Conservation (phyloP, 2,329 filamentous ascomycete species). For the Capronia americana region DNA sequence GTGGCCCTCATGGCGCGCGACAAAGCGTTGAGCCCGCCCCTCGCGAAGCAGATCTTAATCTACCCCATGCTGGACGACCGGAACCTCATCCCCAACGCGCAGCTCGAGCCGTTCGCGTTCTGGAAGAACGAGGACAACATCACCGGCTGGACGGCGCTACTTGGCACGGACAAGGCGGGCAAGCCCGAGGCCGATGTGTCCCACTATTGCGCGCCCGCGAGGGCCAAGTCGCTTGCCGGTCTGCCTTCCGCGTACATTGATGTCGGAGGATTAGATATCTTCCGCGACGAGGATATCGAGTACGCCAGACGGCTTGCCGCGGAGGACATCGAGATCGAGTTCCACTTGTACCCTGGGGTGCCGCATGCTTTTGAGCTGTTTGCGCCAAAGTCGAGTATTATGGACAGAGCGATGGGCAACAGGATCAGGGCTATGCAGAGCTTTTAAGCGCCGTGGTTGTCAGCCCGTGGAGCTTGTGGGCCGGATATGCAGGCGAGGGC, state of each 20-base stretch:
- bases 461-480: background rate
- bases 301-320: slow-evolving; percentile 52
- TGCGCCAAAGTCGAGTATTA: slow-evolving; percentile 33
- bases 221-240: slow-evolving; percentile 43
- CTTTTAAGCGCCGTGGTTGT: slow-evolving; percentile 8
- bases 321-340: slow-evolving; percentile 51
- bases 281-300: slow-evolving; percentile 50
- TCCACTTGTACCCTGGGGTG: slow-evolving; percentile 54
- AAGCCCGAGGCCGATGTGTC: slow-evolving; percentile 42
- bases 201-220: slow-evolving; percentile 48
- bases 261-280: slow-evolving; percentile 53
- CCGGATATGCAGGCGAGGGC: background rate
- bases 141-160: slow-evolving; percentile 52
- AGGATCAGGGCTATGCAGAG: slow-evolving; percentile 32
- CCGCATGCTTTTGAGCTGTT: slow-evolving; percentile 52
- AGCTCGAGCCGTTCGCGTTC: slow-evolving; percentile 45
- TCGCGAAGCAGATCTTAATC: slow-evolving; percentile 53
- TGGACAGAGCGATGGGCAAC: slow-evolving; percentile 32
- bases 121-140: slow-evolving; percentile 51
- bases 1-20: slow-evolving; percentile 50
- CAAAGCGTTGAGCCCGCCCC: slow-evolving; percentile 41
- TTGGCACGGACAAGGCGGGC: slow-evolving; percentile 39
- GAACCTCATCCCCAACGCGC: slow-evolving; percentile 42
- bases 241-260: slow-evolving; percentile 56
- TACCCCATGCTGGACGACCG: slow-evolving; percentile 59